Base-by-base conservation (phyloP, 345 rosid genomes). In the Bruguiera sexangula region DNA sequence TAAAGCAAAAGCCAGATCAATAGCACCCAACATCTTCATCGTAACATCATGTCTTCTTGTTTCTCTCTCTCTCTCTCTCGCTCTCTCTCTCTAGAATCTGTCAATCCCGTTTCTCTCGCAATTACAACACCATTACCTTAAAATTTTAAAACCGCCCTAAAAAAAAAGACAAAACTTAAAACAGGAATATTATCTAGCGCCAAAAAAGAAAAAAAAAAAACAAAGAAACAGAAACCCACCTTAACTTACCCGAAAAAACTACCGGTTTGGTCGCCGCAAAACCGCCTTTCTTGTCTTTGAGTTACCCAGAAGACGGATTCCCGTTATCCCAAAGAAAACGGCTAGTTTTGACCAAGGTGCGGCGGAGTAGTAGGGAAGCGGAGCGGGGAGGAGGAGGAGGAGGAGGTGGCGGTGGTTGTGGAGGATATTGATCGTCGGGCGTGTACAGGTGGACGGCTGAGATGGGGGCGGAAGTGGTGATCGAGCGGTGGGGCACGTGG, bases 401-500 rank as follows among this genome's bases (percentile, higher is more conserved):
- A 43, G 50, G 19, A 13, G 50, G 5, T 2, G 50, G 50, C 2
- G 18, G 50, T 11, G 50, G 18, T 11, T 11, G 50, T 11, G 18
- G 50, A 13, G 50, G 19, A 5, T 18, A 43, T 16, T 68, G 39
- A 57, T n/a, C 68, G 43, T 30, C 26, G 6, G 70, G 24, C 56
- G 50, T 34, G 48, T 61, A 30, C 53, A 66, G 62, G 72, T 55
- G 62, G 34, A 63, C 27, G 62, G 74, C 19, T 78, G 57, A 10
- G 70, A 78, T 61, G 82, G 75, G 66, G 30, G 70, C 74, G 75
- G 83, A 73, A 67, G 76, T 50, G 76, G 77, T 63, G 74, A 69
- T 30, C 46, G 82, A 62, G 65, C 67, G 69, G 71, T 93, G 98
- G 98, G 89, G 94, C 64, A 91, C 97, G 52, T 89, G 98, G 98